A percentile compares a stretch with the other conserved stretches of the same genome.
Evolutionary conservation across 176 grass and related monocot species (phyloP).

Genomic region (Musa troglodytarum): DNA sequence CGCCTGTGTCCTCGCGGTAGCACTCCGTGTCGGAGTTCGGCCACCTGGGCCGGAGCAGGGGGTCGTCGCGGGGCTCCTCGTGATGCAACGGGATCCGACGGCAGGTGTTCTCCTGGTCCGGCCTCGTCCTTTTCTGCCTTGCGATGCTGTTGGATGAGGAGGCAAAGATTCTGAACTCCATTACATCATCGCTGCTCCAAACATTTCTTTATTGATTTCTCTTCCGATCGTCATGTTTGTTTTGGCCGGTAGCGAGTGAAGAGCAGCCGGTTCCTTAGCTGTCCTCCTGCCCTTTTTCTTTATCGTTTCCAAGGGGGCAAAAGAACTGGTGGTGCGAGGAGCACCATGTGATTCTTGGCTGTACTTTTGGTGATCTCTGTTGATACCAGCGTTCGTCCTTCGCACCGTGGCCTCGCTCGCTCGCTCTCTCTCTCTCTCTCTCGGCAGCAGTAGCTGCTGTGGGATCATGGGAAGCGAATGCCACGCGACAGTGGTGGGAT

Average conservation of each 20-base stretch:
- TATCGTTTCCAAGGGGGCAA: no score
- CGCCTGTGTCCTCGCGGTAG: no score
- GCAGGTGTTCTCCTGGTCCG: not conserved
- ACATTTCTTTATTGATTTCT: not conserved
- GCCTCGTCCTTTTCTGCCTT: not conserved
- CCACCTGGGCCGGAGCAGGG: not conserved
- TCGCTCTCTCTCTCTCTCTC: no score
- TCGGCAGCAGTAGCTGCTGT: not conserved
- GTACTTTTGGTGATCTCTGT: conserved; percentile 7
- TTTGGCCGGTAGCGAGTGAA: not conserved
- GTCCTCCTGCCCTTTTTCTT: not conserved
- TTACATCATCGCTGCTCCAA: not conserved
- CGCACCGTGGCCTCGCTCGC: not conserved
- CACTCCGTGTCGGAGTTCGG: no score
- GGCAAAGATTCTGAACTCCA: conserved; percentile 9
- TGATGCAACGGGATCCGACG: not conserved
- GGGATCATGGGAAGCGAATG: not conserved
- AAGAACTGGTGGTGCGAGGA: not conserved
- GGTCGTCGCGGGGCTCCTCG: not conserved
- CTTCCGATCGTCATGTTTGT: not conserved
- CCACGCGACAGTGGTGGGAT: no score
- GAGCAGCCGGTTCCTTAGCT: conserved; percentile 6
- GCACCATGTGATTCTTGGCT: conserved; percentile 7
- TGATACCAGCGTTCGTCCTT: not conserved
- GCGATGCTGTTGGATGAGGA: not conserved